Evolutionary conservation across 208 protist species (phyloP).

Genomic region (Herpetomonas tarakana): DNA sequence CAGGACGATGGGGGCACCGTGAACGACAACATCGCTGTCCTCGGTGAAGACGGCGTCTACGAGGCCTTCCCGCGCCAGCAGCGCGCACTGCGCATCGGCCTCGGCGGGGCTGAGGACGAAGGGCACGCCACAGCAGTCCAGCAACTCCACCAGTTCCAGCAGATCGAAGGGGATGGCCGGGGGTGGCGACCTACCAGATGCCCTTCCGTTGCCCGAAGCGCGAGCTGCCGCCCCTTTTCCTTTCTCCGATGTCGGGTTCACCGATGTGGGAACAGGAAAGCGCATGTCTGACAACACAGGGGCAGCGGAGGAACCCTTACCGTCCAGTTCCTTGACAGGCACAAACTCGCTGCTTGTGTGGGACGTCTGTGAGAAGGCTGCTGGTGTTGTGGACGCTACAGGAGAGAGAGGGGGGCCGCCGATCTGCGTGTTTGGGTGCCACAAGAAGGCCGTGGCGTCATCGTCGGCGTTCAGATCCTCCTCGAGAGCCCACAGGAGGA

Average conservation of each 20-base stretch:
- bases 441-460: conserved; percentile 13
- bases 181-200: neutral
- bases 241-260: no score
- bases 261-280: no score
- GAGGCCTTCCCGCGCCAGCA: conserved; percentile 63
- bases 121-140: conserved; percentile 81
- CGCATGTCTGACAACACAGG: no score
- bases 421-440: conserved; percentile 41
- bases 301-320: no score
- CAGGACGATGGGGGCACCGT: conserved; percentile 91
- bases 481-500: conserved; percentile 1
- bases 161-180: conserved; percentile 61
- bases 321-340: no score
- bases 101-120: conserved; percentile 88
- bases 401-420: neutral
- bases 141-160: conserved; percentile 68
- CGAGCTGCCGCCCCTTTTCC: neutral
- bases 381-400: no score
- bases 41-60: conserved; percentile 96
- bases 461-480: neutral
- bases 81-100: conserved; percentile 94
- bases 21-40: conserved; percentile 96
- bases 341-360: neutral
- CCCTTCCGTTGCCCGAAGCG: neutral
- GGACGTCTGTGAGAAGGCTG: neutral